Evolutionary conservation across 805 yeast species (phyloP), one percentile per base, ranked within the genome.

Genomic region (Teunomyces funiuensis): DNA sequence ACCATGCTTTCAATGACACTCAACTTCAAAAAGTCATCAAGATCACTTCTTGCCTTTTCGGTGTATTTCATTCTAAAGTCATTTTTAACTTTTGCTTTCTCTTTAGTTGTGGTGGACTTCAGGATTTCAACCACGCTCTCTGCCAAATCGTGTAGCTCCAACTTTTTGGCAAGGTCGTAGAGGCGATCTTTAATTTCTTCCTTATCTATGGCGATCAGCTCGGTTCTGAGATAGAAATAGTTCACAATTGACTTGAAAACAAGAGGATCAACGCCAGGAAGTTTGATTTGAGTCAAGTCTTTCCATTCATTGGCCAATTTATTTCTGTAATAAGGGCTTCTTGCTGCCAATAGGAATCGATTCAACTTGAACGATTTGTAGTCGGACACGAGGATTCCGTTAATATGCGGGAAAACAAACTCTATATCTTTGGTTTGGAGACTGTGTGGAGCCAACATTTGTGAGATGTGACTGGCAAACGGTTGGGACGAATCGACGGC

Each of bases 401-500:
- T 39, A 6, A 42, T 47, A 5, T 49, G 51, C 5, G 54, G 52
- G 19, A 60, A 51, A n/a, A 49, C 40, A 40, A 71, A 53, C 14
- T 53, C 47, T 4, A 67, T 45, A 43, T 74, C 79, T 7, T 60
- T 57, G 1, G 62, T 54, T 6, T 51, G 45, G n/a, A 61, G 53
- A 15, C 42, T 46, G 3, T 48, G 33, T 2, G 61, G 56, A 14
- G 52, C 53, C 16, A 66, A 36, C 51, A 82, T 58, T 3, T 80
- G 69, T 2, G 89, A 70, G 15, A 86, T 61, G 58, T 83, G 88
- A 2, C 82, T 71, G 1, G 87, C 85, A 66, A 84, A 86, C 1
- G 93, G 91, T 54, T 83, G 85, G 10, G 72, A 68, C 10, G 71
- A 60, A 57, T 85, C 89, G 11, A 82, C 82, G 0, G 82, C 78